A percentile compares a stretch with the other conserved stretches of the same genome.
phyloP scores from a whole-genome alignment of 768 basidiomycete species.

The Termitomyces sp. region DNA sequence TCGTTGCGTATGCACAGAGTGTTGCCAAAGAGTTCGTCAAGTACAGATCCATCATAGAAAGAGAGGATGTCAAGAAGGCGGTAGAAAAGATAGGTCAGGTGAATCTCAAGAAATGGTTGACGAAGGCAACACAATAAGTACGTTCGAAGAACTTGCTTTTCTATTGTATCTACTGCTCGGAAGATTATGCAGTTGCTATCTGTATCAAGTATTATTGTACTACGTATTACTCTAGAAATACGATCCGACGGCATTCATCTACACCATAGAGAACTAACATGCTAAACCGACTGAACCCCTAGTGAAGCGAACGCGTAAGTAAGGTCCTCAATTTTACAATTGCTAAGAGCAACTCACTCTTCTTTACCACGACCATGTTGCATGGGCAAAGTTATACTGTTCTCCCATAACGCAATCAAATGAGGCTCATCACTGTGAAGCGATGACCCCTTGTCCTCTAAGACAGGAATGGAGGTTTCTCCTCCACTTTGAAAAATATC shows the following conservation, averaged over 20 bases:
- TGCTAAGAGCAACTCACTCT: neutral
- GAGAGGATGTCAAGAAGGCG: slow-evolving; percentile 60
- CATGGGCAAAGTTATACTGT: neutral
- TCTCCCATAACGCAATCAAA: slow-evolving; percentile 17
- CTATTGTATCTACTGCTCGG: neutral
- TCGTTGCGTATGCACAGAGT: slow-evolving; percentile 39
- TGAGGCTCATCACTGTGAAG: neutral
- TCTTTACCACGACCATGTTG: neutral
- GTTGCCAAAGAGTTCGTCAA: slow-evolving; percentile 67
- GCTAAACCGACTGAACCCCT: slow-evolving; percentile 7
- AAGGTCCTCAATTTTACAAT: neutral
- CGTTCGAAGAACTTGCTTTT: neutral
- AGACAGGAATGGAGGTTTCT: slow-evolving; percentile 2
- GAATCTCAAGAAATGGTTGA: slow-evolving; percentile 75
- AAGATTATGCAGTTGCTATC: neutral
- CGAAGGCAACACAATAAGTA: slow-evolving; percentile 43
- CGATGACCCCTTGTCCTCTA: slow-evolving; percentile 1
- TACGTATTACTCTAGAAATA: neutral
- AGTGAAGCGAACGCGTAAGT: neutral
- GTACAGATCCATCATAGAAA: slow-evolving; percentile 61
- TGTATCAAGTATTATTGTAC: neutral
- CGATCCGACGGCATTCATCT: neutral
- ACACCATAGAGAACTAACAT: neutral
- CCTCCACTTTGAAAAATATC: slow-evolving; percentile 15
- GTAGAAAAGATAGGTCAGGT: slow-evolving; percentile 63